Conservation (phyloP, 2,329 filamentous ascomycete genomes). For the Penicillium freii region DNA sequence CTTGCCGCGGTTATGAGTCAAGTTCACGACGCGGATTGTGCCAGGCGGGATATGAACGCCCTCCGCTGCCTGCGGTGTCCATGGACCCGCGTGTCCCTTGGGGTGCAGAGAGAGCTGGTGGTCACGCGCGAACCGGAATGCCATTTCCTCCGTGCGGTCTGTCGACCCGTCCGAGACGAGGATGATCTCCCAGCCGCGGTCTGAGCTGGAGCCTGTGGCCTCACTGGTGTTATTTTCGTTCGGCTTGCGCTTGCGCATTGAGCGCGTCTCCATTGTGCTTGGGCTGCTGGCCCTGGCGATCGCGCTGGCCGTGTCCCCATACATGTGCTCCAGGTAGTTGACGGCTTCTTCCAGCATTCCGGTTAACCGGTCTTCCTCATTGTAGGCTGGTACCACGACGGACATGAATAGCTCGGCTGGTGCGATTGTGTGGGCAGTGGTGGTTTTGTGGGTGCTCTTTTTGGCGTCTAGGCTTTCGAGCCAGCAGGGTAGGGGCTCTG, state of each 20-base stretch:
- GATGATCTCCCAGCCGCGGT: constrained; percentile 82
- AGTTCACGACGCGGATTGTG: constrained; percentile 72
- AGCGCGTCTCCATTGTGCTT: constrained; percentile 11
- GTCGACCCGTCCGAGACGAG: constrained; percentile 86
- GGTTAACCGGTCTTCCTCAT: constrained; percentile 79
- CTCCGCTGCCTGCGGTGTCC: constrained; percentile 46
- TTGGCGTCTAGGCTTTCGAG: constrained; percentile 70
- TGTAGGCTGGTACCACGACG: constrained; percentile 92
- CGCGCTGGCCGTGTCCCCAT: constrained; percentile 52
- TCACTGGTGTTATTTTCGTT: constrained; percentile 35
- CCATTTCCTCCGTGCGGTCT: constrained; percentile 77
- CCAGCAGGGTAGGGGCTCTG: constrained; percentile 75
- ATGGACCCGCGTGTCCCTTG: constrained; percentile 50
- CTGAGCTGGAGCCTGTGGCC: constrained; percentile 31
- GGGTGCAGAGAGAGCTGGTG: constrained; percentile 56
- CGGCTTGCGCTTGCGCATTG: constrained; percentile 25
- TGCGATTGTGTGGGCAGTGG: constrained; percentile 67
- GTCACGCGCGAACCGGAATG: constrained; percentile 73
- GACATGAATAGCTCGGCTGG: constrained; percentile 80
- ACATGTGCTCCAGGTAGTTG: constrained; percentile 74
- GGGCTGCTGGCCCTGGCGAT: neutral
- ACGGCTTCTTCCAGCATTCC: constrained; percentile 90
- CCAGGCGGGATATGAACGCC: constrained; percentile 66
- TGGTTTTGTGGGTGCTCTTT: constrained; percentile 48
- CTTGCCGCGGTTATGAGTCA: constrained; percentile 85